Evolutionary conservation across 768 basidiomycete species (phyloP).

Genomic region (Solioccasus polychromus): DNA sequence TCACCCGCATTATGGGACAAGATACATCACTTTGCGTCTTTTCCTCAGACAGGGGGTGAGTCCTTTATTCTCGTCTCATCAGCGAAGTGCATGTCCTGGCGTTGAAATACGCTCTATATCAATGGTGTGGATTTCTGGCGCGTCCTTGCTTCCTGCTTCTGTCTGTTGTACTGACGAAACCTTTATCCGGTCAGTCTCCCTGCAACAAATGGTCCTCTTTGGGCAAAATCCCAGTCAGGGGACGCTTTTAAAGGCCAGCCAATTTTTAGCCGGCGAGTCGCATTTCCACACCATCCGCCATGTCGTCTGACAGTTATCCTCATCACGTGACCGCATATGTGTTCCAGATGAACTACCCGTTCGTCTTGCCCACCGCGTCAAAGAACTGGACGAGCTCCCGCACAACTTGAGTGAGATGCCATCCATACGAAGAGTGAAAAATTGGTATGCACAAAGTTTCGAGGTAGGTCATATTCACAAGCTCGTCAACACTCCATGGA

Average conservation of each 20-base stretch:
- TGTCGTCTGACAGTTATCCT: not conserved
- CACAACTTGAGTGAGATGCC: conserved; percentile 90
- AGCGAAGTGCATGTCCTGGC: not conserved
- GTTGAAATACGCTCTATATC: no score
- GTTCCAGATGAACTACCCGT: conserved; percentile 86
- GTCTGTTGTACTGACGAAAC: conserved; percentile 7
- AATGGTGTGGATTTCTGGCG: no score
- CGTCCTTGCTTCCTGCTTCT: not conserved
- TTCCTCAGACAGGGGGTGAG: conserved; percentile 89
- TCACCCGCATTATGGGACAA: conserved; percentile 80
- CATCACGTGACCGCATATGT: not conserved
- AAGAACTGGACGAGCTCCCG: conserved; percentile 92
- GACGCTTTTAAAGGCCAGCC: conserved; percentile 87
- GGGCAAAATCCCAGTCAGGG: conserved; percentile 96
- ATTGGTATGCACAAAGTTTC: conserved; percentile 99
- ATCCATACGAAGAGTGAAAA: conserved; percentile 90
- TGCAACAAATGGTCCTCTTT: conserved; percentile 97
- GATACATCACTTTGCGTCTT: conserved; percentile 87
- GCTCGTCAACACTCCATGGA: not conserved
- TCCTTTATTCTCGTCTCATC: not conserved
- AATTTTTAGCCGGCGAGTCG: conserved; percentile 73
- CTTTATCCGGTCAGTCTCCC: conserved; percentile 67
- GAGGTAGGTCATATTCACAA: no score
- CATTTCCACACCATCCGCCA: not conserved
- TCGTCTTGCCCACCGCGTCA: conserved; percentile 91